Base-by-base conservation (phyloP, 2,329 filamentous ascomycete species). In the Neofusicoccum sp. region DNA sequence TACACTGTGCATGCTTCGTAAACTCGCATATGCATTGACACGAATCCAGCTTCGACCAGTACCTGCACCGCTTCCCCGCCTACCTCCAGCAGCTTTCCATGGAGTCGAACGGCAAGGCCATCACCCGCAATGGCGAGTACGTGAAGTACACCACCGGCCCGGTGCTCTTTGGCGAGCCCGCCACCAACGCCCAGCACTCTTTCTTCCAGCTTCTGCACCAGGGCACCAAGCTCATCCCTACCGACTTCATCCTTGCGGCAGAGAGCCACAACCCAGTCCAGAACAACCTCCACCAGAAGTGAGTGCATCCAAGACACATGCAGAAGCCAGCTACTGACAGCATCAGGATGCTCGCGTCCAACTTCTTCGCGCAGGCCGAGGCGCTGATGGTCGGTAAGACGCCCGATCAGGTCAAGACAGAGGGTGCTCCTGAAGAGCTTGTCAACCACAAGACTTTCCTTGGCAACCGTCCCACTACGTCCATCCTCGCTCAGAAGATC, bases 151-250 rank as follows among this genome's bases (percentile, higher is more conserved):
- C 93, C 62, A 99, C 95, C 38, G 93, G 95, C 51, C 86, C 95
- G 59, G 93, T 99, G 74, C 82, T 99, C 65, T 99, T 99, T 75
- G 95, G 95, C 73, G 95, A 99, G 84, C 95, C 95, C 58, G 96
- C 92, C 79, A 99, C 95, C 76, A 99, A 99, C 75, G 95, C 95
- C 45, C 95, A 99, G 82, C 95, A 99, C 86, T 98, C 95, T 63
- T 99, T 99, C 88, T 99, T 96, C 89, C 95, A 99, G 85, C 89
- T 99, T 49, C 87, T 99, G 62, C 95, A 99, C 84, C 95, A 99
- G 79, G 95, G 95, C 71, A 99, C 95, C 70, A 98, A 98, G 86
- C 88, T 99, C 72, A 98, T 99, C 74, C 95, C 95, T 14, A 89
- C 93, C 68, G 95, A 99, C 80, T 99, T 99, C 82, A 96, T 99